A percentile compares a stretch with the other conserved stretches of the same genome.
Evolutionary conservation across 176 grass and related monocot genomes (phyloP).

Genomic region (Thalia dealbata): DNA sequence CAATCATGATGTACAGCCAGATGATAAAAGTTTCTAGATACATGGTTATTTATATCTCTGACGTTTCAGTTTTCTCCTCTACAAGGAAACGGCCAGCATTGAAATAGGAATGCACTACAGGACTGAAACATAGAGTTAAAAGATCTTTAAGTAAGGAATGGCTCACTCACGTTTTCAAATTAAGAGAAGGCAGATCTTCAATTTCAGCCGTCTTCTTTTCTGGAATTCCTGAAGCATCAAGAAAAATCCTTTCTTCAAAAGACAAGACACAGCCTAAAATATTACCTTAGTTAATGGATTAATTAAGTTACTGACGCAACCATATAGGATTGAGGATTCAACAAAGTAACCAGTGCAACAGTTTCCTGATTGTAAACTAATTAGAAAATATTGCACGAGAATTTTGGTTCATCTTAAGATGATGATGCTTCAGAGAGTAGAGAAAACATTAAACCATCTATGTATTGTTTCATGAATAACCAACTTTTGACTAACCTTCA

Average conservation of each 20-base stretch:
- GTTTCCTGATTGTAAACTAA: background rate
- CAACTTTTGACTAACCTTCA: conserved; percentile 48
- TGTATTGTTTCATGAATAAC: background rate
- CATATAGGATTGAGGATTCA: background rate
- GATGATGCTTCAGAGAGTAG: conserved; percentile 11
- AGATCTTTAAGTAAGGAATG: conserved; percentile 5
- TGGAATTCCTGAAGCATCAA: conserved; percentile 27
- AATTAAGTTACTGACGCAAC: background rate
- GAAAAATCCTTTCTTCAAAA: conserved; percentile 2
- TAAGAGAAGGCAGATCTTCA: conserved; percentile 43
- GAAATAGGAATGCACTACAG: background rate
- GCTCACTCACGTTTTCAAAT: conserved; percentile 61
- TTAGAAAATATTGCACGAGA: background rate
- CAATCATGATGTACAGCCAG: too few relatives aligned
- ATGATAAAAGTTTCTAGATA: too few relatives aligned
- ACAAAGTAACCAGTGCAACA: background rate
- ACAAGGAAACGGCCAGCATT: background rate
- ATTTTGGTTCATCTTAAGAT: background rate
- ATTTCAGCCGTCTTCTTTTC: conserved; percentile 33
- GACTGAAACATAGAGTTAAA: conserved; percentile 4
- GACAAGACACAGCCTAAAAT: background rate
- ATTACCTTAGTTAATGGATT: background rate
- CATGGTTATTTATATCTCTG: too few relatives aligned
- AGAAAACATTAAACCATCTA: conserved; percentile 9
- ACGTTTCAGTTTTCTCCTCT: too few relatives aligned